Percentiles rank a stretch among this genome's conserved stretches.
Evolutionary conservation across 2,329 filamentous ascomycete species (phyloP).

Genomic region (Elsinoe ampelina): DNA sequence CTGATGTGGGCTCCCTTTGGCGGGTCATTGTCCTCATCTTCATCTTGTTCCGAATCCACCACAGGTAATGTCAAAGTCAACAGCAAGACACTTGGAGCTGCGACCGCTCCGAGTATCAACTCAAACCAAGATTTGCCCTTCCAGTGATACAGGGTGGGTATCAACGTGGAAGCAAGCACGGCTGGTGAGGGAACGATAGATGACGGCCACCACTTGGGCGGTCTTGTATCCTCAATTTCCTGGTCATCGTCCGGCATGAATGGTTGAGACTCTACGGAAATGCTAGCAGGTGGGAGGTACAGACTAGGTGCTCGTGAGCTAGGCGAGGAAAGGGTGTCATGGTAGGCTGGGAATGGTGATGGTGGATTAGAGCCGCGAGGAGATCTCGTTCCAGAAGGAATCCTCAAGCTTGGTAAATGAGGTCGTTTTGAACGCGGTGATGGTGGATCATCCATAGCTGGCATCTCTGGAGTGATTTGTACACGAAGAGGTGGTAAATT

Average conservation of each 20-base stretch:
- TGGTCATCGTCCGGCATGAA: constrained; percentile 34
- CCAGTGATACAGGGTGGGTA: constrained; percentile 82
- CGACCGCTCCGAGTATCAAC: constrained; percentile 68
- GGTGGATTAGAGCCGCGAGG: constrained; percentile 33
- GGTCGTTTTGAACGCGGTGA: constrained; percentile 26
- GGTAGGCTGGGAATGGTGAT: constrained; percentile 60
- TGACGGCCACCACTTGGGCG: constrained; percentile 74
- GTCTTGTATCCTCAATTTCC: constrained; percentile 21
- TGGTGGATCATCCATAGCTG: not conserved
- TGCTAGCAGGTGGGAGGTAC: constrained; percentile 43
- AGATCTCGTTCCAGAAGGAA: constrained; percentile 26
- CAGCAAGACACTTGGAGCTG: constrained; percentile 82
- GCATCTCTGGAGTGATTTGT: not conserved
- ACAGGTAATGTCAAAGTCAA: constrained; percentile 86
- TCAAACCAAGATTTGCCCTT: constrained; percentile 74
- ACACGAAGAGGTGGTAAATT: not conserved
- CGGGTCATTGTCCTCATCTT: constrained; percentile 34
- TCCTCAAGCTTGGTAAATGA: constrained; percentile 32
- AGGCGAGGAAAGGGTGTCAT: constrained; percentile 37
- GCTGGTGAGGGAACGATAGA: constrained; percentile 61
- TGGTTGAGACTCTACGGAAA: constrained; percentile 42
- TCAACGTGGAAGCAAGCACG: constrained; percentile 62
- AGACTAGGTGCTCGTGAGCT: constrained; percentile 47
- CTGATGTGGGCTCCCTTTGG: not conserved
- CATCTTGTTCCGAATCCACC: constrained; percentile 58